These are phyloP conservation scores for Pseudogymnoascus sp. DNA, from an alignment of 2,329 filamentous ascomycete species.

Conservation along the genomic window DNA sequence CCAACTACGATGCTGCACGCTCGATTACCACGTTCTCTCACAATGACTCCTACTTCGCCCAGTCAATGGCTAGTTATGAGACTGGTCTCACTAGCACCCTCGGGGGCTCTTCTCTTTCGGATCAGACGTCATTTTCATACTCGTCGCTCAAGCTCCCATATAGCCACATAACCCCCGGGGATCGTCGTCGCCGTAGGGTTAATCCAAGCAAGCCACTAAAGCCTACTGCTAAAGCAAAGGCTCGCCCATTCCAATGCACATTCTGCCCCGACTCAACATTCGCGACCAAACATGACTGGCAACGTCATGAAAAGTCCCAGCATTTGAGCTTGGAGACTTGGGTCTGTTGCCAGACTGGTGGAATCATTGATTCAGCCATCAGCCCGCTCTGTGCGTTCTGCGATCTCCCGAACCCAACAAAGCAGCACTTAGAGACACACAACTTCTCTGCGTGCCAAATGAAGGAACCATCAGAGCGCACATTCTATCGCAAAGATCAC, in stretches of 20 bases:
- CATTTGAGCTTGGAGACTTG: constrained; percentile 49
- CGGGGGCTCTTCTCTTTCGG: constrained; percentile 1
- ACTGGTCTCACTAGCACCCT: constrained; percentile 9
- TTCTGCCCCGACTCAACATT: constrained; percentile 48
- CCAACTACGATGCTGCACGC: background rate
- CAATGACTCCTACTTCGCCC: constrained; percentile 9
- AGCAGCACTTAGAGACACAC: constrained; percentile 50
- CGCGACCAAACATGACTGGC: constrained; percentile 51
- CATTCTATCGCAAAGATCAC: constrained; percentile 56
- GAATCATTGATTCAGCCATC: constrained; percentile 41
- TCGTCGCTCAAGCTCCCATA: constrained; percentile 19
- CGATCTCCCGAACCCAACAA: constrained; percentile 42
- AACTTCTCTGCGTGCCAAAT: constrained; percentile 52
- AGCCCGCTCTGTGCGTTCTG: constrained; percentile 52
- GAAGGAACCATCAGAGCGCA: constrained; percentile 47
- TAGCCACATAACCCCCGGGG: constrained; percentile 31
- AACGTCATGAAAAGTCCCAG: constrained; percentile 49
- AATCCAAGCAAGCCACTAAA: constrained; percentile 36
- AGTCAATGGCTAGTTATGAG: constrained; percentile 12
- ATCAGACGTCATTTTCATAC: constrained; percentile 7
- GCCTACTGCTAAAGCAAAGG: constrained; percentile 22
- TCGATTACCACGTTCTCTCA: constrained; percentile 1
- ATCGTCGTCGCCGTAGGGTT: constrained; percentile 47
- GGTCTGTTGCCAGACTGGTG: constrained; percentile 52
- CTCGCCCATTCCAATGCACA: constrained; percentile 48